Evolutionary conservation across 768 basidiomycete species (phyloP), one percentile per base, ranked within the genome.

Genomic region (Auricularia sp.): DNA sequence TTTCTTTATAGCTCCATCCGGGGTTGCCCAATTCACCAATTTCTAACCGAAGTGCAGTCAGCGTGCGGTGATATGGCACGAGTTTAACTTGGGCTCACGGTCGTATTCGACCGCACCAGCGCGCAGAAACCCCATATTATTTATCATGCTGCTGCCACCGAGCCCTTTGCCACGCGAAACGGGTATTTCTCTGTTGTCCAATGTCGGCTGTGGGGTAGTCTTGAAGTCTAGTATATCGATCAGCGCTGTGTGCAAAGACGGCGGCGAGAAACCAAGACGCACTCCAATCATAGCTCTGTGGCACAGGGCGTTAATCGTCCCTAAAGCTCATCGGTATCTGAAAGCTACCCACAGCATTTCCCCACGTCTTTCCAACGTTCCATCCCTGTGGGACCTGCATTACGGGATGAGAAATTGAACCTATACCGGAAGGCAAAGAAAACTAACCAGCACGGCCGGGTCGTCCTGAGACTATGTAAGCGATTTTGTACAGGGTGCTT

Each of bases 71-170:
- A 39, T 7, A 39, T 13, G 39, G 8, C 13, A 7, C 39, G 8
- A 39, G 39, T 8, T 7, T 7, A 1, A 39, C 13, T 39, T 36
- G 45, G 24, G 29, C 39, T 39, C 3, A 13, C 39, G 47, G 18
- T 51, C 47, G 18, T 51, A 51, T 21, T 51, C 47, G 11, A 51
- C 47, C 3, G 14, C 21, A 16, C 47, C 47, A 18, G 47, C 47
- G 47, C 47, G 47, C 47, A 51, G 21, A 6, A 51, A 63, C 34
- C 39, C 56, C 35, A 73, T 70, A 66, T 79, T 78, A 66, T 84
- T 84, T 33, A 82, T 75, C 3, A 69, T 69, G 0, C 81, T 81
- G 63, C 73, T 78, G 3, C 83, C 82, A 1, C 83, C 74, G 6
- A 74, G 62, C 8, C 69, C 69, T 62, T 73, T 75, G 0, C 73